Conservation (phyloP, 1,284 basidiomycete species). For the Peniophora sp. region DNA sequence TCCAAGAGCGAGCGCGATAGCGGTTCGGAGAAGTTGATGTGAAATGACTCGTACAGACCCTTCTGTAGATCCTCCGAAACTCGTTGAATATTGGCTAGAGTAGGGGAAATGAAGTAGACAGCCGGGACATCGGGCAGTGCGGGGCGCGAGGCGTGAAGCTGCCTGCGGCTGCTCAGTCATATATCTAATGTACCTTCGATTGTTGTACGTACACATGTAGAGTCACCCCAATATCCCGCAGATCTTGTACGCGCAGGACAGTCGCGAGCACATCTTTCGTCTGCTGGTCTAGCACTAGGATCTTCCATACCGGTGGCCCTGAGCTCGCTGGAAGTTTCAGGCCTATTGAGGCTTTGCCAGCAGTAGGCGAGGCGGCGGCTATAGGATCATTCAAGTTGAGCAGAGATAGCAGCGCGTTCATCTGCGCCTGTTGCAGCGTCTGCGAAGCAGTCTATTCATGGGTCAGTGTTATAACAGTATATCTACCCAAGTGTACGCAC, state of each 20-base stretch:
- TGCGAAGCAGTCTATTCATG: constrained; percentile 12
- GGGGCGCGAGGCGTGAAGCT: constrained; percentile 86
- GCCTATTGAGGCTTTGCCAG: constrained; percentile 28
- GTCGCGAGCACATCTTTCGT: constrained; percentile 97
- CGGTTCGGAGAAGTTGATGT: constrained; percentile 93
- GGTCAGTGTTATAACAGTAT: constrained; percentile 5
- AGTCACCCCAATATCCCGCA: constrained; percentile 94
- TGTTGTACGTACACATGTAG: constrained; percentile 77
- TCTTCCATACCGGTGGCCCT: constrained; percentile 93
- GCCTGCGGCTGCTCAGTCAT: constrained; percentile 39
- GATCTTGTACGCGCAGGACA: constrained; percentile 90
- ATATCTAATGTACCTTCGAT: background rate
- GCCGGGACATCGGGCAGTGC: constrained; percentile 94
- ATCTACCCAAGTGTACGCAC: too few species aligned
- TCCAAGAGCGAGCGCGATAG: constrained; percentile 85
- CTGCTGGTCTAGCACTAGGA: constrained; percentile 89
- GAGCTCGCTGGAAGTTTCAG: constrained; percentile 41
- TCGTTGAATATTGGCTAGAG: constrained; percentile 77
- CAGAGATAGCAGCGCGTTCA: constrained; percentile 55
- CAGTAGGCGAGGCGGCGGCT: constrained; percentile 16
- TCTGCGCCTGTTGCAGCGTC: constrained; percentile 77
- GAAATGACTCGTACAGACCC: constrained; percentile 86
- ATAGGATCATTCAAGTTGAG: constrained; percentile 28
- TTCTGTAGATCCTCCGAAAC: constrained; percentile 89
- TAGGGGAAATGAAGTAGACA: constrained; percentile 94